Conservation (phyloP, 2,329 filamentous ascomycete genomes). For the Neodidymelliopsis sp. region DNA sequence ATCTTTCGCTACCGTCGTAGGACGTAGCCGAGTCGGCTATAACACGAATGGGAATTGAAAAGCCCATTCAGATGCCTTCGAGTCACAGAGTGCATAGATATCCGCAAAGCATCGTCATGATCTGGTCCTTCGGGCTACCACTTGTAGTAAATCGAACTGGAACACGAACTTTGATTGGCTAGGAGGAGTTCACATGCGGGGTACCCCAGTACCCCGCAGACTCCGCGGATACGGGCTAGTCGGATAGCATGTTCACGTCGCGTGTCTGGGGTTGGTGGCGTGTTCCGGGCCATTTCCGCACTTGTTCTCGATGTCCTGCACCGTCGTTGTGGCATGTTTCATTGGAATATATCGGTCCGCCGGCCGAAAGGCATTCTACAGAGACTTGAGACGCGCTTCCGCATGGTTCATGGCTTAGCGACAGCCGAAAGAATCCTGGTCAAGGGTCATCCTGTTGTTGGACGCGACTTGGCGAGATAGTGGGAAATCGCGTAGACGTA, state of each 20-base stretch:
- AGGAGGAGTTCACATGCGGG: conserved; percentile 19
- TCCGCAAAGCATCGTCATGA: conserved; percentile 2
- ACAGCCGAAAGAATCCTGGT: conserved; percentile 2
- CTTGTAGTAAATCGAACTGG: conserved; percentile 17
- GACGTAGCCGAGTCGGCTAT: conserved; percentile 17
- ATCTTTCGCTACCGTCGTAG: conserved; percentile 1
- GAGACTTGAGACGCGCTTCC: conserved; percentile 3
- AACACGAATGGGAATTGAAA: conserved; percentile 3
- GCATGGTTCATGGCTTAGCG: conserved; percentile 1
- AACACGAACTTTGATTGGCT: conserved; percentile 5
- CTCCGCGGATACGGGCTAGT: conserved; percentile 20
- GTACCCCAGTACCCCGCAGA: conserved; percentile 31
- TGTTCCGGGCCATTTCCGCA: conserved; percentile 19
- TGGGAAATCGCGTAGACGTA: conserved; percentile 6
- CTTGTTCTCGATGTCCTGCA: conserved; percentile 1
- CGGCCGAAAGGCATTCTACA: conserved; percentile 23
- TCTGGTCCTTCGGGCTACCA: conserved; percentile 15
- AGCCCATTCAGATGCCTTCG: conserved; percentile 4
- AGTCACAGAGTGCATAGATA: neutral
- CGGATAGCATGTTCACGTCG: conserved; percentile 22
- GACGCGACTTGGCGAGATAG: conserved; percentile 2
- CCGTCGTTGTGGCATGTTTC: conserved; percentile 12
- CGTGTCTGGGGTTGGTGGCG: conserved; percentile 13
- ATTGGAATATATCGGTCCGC: conserved; percentile 5
- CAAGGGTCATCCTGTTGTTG: conserved; percentile 1